Conservation (phyloP, 2,329 filamentous ascomycete species). For the Bipolaris sorokiniana region DNA sequence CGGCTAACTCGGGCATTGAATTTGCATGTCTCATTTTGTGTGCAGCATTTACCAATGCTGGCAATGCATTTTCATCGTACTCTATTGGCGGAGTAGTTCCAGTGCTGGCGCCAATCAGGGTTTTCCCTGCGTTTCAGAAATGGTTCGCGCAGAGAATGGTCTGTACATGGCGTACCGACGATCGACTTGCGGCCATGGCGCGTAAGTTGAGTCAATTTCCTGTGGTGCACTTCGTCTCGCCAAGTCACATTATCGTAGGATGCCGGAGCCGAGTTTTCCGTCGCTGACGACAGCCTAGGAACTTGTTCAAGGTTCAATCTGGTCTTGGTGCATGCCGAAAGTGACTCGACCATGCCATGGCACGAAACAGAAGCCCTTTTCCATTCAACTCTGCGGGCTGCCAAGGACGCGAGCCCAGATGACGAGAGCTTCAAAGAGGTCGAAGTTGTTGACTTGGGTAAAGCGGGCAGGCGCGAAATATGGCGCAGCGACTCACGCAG, state of each 20-base stretch:
- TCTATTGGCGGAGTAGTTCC: slow-evolving; percentile 77
- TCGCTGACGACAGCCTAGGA: slow-evolving; percentile 14
- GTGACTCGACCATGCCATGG: slow-evolving; percentile 47
- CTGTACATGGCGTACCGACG: slow-evolving; percentile 79
- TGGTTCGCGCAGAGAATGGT: slow-evolving; percentile 70
- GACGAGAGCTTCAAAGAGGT: slow-evolving; percentile 23
- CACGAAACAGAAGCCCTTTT: slow-evolving; percentile 44
- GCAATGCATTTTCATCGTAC: slow-evolving; percentile 76
- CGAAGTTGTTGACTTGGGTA: slow-evolving; percentile 39
- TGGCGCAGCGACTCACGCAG: slow-evolving; percentile 34
- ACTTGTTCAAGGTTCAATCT: slow-evolving; percentile 31
- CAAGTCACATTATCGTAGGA: neutral
- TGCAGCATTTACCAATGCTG: slow-evolving; percentile 77
- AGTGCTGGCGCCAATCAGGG: slow-evolving; percentile 73
- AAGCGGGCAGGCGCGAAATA: slow-evolving; percentile 42
- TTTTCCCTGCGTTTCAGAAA: slow-evolving; percentile 67
- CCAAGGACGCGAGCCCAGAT: slow-evolving; percentile 19
- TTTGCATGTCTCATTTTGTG: slow-evolving; percentile 84
- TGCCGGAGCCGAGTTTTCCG: slow-evolving; percentile 1
- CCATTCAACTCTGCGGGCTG: slow-evolving; percentile 35
- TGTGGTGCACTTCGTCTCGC: neutral
- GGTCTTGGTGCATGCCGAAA: slow-evolving; percentile 44
- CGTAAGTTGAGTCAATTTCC: slow-evolving; percentile 25
- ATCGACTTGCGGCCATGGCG: slow-evolving; percentile 67
- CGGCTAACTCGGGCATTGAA: slow-evolving; percentile 59